Base-by-base conservation (phyloP, 2,329 filamentous ascomycete species). In the Triangularia verruculosa region DNA sequence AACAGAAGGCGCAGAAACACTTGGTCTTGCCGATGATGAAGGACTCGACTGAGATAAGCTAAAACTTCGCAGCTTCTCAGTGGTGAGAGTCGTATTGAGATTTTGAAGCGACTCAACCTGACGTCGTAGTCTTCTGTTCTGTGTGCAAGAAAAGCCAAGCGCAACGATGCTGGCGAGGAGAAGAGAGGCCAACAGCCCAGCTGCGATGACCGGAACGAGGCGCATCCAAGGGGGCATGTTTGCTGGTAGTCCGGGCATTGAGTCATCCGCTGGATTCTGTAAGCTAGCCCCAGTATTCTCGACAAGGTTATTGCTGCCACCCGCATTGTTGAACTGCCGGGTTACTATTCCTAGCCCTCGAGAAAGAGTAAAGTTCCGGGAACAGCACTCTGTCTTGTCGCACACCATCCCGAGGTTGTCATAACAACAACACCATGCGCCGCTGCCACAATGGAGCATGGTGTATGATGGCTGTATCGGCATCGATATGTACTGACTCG, bases 371-470 rank as follows among this genome's bases (percentile, higher is more conserved):
- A 68, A 69, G 61, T 68, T 68, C 3, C 63, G 56, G 1, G 63
- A 15, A 22, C 68, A 69, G 64, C 68, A 69, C 53, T 68, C 64
- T 12, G 61, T 60, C 63, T 53, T 43, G 47, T 61, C 60, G 62
- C 68, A 69, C 15, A 27, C 34, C 62, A 65, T 66, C 17, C 68
- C 68, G 6, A 68, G 59, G 56, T 62, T 68, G 24, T 68, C 64
- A 39, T 61, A 68, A 54, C 68, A 69, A 57, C 69, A 70, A 61
- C 69, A 69, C 67, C 67, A 69, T 15, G 61, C 22, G 15, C 56
- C 34, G 25, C 32, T 54, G 24, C 67, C 67, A 39, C 67, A 69
- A 25, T 61, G 64, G 0, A 66, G 28, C 60, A 69, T 62, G 0
- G 66, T 67, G 27, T 69, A 69, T 0, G 68, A 66, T 1, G 67